Percentiles rank a stretch among this genome's conserved stretches.
Evolutionary conservation across 768 basidiomycete species (phyloP).

Genomic region (Auricularia auricula-judae): DNA sequence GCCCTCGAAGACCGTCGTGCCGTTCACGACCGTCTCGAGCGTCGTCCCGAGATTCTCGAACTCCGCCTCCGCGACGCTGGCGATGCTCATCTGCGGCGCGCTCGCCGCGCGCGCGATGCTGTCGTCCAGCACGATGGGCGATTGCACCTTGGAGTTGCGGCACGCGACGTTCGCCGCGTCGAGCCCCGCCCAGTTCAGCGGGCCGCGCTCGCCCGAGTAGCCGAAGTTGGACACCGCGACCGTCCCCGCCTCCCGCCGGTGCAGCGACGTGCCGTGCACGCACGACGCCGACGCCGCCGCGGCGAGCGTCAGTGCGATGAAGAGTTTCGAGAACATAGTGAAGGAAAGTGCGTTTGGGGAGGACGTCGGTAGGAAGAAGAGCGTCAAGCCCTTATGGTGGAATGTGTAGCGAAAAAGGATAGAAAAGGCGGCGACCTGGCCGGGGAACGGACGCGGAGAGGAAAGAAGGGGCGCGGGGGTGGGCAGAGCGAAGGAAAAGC

Average conservation of each 20-base stretch:
- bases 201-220: background rate
- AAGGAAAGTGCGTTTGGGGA: background rate
- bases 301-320: background rate
- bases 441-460: background rate
- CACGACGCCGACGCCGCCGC: background rate
- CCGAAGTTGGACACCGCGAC: constrained; percentile 1
- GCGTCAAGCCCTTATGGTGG: background rate
- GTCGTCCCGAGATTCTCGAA: background rate
- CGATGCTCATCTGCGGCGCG: background rate
- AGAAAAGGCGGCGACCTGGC: background rate
- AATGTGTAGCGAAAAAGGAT: background rate
- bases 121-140: background rate
- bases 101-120: background rate
- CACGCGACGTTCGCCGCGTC: background rate
- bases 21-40: background rate
- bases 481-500: background rate
- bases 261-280: background rate
- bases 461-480: background rate
- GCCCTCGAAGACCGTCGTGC: background rate
- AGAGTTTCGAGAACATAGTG: background rate
- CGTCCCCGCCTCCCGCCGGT: background rate
- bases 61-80: background rate
- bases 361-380: background rate
- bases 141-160: background rate
- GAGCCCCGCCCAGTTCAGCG: constrained; percentile 1